These are phyloP conservation scores for Russula vinacea DNA, from an alignment of 768 basidiomycete species.

Conservation along the genomic window DNA sequence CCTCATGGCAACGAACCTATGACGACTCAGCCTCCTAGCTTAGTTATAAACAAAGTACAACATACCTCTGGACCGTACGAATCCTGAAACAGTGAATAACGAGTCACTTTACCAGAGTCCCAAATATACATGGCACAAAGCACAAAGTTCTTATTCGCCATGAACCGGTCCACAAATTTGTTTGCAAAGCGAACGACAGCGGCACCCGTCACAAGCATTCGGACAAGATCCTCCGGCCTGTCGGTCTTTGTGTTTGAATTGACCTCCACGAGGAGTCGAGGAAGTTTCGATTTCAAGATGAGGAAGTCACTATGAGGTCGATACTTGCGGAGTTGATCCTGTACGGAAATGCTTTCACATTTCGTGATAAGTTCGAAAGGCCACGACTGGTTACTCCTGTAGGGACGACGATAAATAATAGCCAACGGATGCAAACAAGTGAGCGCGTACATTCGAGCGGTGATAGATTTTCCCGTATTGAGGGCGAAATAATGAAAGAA, in stretches of 20 bases:
- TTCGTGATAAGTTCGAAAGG: background rate
- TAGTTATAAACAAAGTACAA: background rate
- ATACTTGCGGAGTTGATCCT: background rate
- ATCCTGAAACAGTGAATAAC: background rate
- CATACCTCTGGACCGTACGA: background rate
- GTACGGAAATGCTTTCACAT: background rate
- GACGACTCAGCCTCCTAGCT: no score
- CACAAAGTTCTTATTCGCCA: background rate
- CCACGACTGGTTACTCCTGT: background rate
- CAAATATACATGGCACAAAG: background rate
- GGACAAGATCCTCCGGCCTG: background rate
- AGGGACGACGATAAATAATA: background rate
- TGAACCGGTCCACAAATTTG: background rate
- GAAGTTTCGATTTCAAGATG: background rate
- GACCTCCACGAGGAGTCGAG: background rate
- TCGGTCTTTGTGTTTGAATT: background rate
- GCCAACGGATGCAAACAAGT: background rate
- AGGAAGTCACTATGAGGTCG: background rate
- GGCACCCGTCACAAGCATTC: background rate
- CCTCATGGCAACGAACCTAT: no score
- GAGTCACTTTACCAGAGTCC: background rate
- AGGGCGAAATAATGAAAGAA: background rate
- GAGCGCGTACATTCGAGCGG: background rate
- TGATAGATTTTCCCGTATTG: no score
- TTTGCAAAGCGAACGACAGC: background rate